Percentiles rank a stretch among this genome's conserved stretches.
phyloP scores from a whole-genome alignment of 176 grass and related monocot genomes.

The Chloris gayana region DNA sequence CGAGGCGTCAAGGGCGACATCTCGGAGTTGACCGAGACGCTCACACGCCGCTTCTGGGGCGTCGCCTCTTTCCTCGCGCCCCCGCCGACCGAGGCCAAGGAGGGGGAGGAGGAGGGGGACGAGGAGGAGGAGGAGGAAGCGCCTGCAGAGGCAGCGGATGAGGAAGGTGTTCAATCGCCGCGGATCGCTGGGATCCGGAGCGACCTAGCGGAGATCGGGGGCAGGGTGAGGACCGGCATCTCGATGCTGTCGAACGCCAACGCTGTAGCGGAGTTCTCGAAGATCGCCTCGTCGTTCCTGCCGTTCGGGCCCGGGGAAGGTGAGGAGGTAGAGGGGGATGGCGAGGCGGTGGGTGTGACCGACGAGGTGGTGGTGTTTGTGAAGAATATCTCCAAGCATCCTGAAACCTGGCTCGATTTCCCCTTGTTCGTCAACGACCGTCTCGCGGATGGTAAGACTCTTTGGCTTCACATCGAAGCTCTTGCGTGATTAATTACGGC shows the following conservation, averaged over 20 bases:
- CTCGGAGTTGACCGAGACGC: constrained; percentile 73
- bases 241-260: constrained; percentile 66
- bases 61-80: constrained; percentile 72
- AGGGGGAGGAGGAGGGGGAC: too few relatives aligned
- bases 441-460: constrained; percentile 45
- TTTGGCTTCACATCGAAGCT: neutral
- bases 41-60: constrained; percentile 74
- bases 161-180: constrained; percentile 42
- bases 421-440: constrained; percentile 56
- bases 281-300: constrained; percentile 70
- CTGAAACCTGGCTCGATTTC: constrained; percentile 70
- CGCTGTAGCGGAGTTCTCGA: constrained; percentile 69
- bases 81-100: neutral
- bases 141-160: neutral
- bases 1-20: constrained; percentile 65
- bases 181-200: constrained; percentile 66
- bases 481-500: neutral
- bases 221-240: constrained; percentile 69
- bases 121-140: constrained; percentile 9
- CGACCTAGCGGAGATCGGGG: constrained; percentile 76
- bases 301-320: constrained; percentile 56
- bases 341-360: constrained; percentile 48
- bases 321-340: constrained; percentile 15
- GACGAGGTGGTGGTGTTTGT: constrained; percentile 71
- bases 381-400: constrained; percentile 57